These are phyloP conservation scores for Penicillium sp. DNA, from an alignment of 2,329 filamentous ascomycete genomes.

Conservation along the genomic window DNA sequence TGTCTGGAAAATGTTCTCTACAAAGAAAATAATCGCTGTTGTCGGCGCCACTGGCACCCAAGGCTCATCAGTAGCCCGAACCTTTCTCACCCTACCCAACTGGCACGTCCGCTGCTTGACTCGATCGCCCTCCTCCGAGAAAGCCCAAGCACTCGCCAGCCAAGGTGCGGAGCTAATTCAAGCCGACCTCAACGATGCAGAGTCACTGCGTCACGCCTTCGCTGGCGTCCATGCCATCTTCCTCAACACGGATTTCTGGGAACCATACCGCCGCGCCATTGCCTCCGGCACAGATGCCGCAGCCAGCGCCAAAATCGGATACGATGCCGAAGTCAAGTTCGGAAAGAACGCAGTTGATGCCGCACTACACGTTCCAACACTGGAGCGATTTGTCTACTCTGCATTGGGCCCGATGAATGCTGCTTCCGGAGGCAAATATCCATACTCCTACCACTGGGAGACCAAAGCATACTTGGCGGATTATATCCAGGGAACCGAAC, in stretches of 20 bases:
- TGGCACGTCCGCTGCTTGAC: constrained; percentile 37
- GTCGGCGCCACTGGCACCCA: constrained; percentile 39
- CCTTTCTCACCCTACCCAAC: constrained; percentile 24
- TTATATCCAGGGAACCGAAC: constrained; percentile 46
- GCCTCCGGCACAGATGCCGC: constrained; percentile 18
- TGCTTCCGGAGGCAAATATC: constrained; percentile 49
- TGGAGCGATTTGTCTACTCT: constrained; percentile 54
- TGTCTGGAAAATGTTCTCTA: constrained; percentile 27
- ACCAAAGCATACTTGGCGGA: constrained; percentile 52
- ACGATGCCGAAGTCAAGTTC: constrained; percentile 52
- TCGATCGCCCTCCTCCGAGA: constrained; percentile 25
- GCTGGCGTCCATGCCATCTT: constrained; percentile 54
- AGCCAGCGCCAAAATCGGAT: constrained; percentile 30
- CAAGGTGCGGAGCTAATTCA: constrained; percentile 31
- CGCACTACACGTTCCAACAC: constrained; percentile 43
- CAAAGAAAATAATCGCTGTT: constrained; percentile 42
- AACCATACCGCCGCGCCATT: constrained; percentile 43
- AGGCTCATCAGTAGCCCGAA: constrained; percentile 29
- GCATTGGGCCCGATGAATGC: constrained; percentile 52
- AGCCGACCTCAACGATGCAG: constrained; percentile 29
- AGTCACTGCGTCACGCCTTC: constrained; percentile 32
- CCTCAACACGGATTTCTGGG: constrained; percentile 58
- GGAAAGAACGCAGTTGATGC: constrained; percentile 59
- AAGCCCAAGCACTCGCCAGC: constrained; percentile 20
- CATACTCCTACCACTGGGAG: constrained; percentile 51